A percentile compares a stretch with the other conserved stretches of the same genome.
Conservation (phyloP, 2,329 filamentous ascomycete species). For the Lomentospora prolificans region DNA sequence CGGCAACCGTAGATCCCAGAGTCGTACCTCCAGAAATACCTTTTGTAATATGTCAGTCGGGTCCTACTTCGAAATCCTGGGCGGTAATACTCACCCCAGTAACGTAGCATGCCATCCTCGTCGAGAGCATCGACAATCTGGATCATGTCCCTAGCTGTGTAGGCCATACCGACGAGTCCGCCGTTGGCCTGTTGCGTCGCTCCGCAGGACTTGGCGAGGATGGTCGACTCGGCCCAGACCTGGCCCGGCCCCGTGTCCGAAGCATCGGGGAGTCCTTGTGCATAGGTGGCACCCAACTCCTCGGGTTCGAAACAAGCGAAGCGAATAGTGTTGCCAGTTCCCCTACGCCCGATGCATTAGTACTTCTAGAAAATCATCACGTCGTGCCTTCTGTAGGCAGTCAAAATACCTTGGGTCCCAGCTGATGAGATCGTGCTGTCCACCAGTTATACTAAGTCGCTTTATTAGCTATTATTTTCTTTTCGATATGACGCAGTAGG, state of each 20-base stretch:
- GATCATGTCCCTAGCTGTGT: constrained; percentile 28
- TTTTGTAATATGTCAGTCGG: constrained; percentile 6
- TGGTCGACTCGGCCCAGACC: constrained; percentile 13
- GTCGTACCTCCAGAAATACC: constrained; percentile 31
- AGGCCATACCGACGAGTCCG: constrained; percentile 20
- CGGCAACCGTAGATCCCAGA: constrained; percentile 26
- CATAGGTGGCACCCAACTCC: background rate
- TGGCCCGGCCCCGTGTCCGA: constrained; percentile 12
- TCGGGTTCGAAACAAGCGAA: constrained; percentile 14
- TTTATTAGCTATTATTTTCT: background rate
- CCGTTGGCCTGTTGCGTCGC: constrained; percentile 15
- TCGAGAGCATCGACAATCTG: constrained; percentile 26
- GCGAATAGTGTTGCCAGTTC: constrained; percentile 14
- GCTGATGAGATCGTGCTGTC: constrained; percentile 14
- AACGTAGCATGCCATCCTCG: constrained; percentile 26
- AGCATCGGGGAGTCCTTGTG: background rate
- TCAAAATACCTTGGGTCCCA: constrained; percentile 15
- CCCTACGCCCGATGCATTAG: constrained; percentile 8
- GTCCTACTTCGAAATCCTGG: no score
- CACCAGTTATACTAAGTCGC: constrained; percentile 12
- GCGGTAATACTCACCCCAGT: constrained; percentile 20
- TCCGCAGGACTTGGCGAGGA: constrained; percentile 17
- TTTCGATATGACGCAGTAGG: no score
- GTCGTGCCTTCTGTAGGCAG: background rate
- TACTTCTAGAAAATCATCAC: no score